Evolutionary conservation across 805 yeast genomes (phyloP), one percentile per base, ranked within the genome.

Genomic region (Candida qinlingensis): DNA sequence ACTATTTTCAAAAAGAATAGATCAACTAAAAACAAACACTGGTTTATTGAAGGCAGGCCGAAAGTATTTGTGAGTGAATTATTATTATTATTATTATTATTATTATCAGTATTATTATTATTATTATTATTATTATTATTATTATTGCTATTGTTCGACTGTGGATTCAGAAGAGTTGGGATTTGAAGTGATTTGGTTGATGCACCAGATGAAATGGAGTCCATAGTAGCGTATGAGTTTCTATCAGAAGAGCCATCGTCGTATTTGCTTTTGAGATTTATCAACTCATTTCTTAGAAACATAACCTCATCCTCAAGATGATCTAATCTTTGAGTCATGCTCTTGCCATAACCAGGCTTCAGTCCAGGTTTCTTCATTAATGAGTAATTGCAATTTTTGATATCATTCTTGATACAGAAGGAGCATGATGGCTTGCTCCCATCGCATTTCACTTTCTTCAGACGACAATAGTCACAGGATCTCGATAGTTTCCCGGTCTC

Each of bases 381-480:
- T 11, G 58, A 54, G 44, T 53, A 57, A 7, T 34, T 46, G 34
- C 61, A 57, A 4, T 12, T n/a, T 1, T 45, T 39, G 38, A 33
- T 36, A 6, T 41, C 45, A 33, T 53, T 54, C 39, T 54, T 56
- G 6, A 35, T 2, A 19, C 61, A 57, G 30, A 54, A 54, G 4
- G 54, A 46, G 42, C 61, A 57, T 7, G 41, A 33, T 3, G 59
- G 61, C 31, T 45, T 52, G 6, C n/a, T 10, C 3, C 58, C 61
- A 44, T 56, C 58, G 42, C 61, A 57, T 40, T 53, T 56, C n/a
- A 56, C 58, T 37, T 57, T 57, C 46, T 57, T 57, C 13, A 49
- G 34, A 27, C 57, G 55, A 42, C 61, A 57, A 7, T 46, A 28
- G 28, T 57, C 60, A 33, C 61, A 57, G 13, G 58, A 56, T 35